These are phyloP conservation scores for Nymphaea thermarum DNA, from an alignment of 164 flowering plant genomes.

Conservation along the genomic window DNA sequence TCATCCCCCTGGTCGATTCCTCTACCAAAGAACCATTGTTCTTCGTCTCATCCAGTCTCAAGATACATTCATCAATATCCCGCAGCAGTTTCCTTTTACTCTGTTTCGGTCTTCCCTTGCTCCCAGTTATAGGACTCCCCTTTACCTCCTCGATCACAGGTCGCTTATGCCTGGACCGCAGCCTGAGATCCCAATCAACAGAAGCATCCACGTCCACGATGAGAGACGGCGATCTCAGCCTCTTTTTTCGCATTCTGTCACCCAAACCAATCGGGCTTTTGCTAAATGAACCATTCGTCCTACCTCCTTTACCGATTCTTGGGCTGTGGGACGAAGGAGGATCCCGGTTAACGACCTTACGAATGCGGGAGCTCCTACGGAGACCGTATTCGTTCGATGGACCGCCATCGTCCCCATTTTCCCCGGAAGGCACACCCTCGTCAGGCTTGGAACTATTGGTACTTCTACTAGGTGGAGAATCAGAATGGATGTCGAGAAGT, in stretches of 20 bases:
- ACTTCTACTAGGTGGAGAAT: conserved; percentile 20
- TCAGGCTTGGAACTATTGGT: conserved; percentile 15
- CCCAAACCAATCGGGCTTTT: conserved; percentile 9
- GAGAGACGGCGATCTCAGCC: conserved; percentile 8
- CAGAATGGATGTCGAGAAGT: conserved; percentile 69
- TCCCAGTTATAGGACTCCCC: conserved; percentile 1
- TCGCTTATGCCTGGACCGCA: conserved; percentile 45
- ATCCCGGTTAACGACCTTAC: conserved; percentile 51
- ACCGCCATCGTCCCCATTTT: conserved; percentile 15
- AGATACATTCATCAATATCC: conserved; percentile 17
- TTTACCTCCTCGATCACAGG: conserved; percentile 7
- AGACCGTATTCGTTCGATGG: conserved; percentile 8
- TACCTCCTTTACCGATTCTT: conserved; percentile 29
- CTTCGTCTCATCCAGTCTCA: conserved; percentile 13
- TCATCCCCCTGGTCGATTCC: conserved; percentile 24
- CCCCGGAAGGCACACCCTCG: conserved; percentile 15
- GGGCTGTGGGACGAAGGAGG: conserved; percentile 43
- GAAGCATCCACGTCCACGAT: conserved; percentile 18
- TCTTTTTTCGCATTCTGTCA: conserved; percentile 6
- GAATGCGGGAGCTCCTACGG: conserved; percentile 67
- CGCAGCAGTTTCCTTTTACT: conserved; percentile 51
- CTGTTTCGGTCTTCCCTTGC: conserved; percentile 9
- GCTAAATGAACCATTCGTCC: conserved; percentile 6
- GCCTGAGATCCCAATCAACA: conserved; percentile 47
- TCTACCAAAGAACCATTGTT: conserved; percentile 10